Conservation (phyloP, 2,329 filamentous ascomycete genomes). For the Neophaeococcomyces mojaviensis region DNA sequence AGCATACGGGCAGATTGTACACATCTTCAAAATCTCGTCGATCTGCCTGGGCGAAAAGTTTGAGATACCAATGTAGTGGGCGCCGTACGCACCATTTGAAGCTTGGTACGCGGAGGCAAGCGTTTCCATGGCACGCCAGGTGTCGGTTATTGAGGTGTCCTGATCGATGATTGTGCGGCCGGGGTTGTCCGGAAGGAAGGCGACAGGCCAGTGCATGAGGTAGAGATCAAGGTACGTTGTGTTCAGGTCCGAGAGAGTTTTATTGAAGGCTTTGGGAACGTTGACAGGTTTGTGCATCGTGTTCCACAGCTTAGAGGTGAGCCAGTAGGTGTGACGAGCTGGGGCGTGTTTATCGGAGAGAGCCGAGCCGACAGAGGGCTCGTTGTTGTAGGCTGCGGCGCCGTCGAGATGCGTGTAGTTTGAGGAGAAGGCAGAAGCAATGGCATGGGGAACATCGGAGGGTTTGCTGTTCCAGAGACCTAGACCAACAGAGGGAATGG, state of each 20-base stretch:
- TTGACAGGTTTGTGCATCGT: constrained; percentile 58
- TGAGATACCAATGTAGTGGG: constrained; percentile 56
- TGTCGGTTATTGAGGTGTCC: constrained; percentile 28
- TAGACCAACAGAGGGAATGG: constrained; percentile 32
- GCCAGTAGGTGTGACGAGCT: constrained; percentile 54
- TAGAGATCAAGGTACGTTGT: constrained; percentile 39
- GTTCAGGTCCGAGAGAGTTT: constrained; percentile 33
- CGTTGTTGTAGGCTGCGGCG: constrained; percentile 51
- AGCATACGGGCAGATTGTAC: constrained; percentile 24
- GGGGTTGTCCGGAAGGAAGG: constrained; percentile 26
- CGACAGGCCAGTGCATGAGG: constrained; percentile 38
- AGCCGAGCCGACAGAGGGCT: constrained; percentile 57
- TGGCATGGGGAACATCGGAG: constrained; percentile 25
- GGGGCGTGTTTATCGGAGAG: constrained; percentile 55
- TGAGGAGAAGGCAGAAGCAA: constrained; percentile 28
- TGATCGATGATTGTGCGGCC: constrained; percentile 25
- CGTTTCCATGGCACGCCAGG: constrained; percentile 59
- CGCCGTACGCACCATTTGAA: constrained; percentile 34
- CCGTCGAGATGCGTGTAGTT: constrained; percentile 35
- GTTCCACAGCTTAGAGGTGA: constrained; percentile 79
- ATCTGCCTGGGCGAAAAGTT: constrained; percentile 35
- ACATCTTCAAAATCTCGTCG: constrained; percentile 23
- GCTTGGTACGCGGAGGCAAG: constrained; percentile 51
- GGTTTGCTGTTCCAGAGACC: constrained; percentile 33
- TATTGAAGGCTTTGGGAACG: constrained; percentile 48